Base-by-base conservation (phyloP, 345 rosid species). In the Kernera saxatilis region DNA sequence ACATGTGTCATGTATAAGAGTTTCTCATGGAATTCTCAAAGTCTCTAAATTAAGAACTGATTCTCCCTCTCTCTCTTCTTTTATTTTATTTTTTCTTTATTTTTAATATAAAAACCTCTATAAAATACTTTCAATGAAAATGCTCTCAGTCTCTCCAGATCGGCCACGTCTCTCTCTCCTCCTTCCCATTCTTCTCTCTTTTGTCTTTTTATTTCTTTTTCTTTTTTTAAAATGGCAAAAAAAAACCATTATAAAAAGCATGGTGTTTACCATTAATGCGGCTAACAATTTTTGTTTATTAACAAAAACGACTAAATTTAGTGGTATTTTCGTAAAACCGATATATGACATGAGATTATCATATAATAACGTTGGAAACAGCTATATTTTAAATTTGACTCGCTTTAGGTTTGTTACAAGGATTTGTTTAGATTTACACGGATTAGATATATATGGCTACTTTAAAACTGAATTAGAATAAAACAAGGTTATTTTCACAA, bases 141-240 rank as follows among this genome's bases (percentile, higher is more conserved):
- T n/a, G n/a, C n/a, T n/a, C n/a, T n/a, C n/a, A 72, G 65, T 72
- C 71, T 64, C 77, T 72, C 45, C 69, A 63, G 70, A 72, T 72
- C 55, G 45, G n/a, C 70, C 63, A 62, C 76, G 76, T 72, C 70
- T 46, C 55, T 46, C 55, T 56, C 14, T 69, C 26, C 66, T 12
- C 27, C 48, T 15, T 15, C 66, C 71, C 77, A 55, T 73, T 44
- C 57, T 55, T 33, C 37, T 71, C 43, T 61, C 45, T 50, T 68
- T 22, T 56, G 56, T 55, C 55, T 69, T 49, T n/a, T 35, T 37
- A 21, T 22, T 7, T 30, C 0, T 14, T 18, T 9, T 10, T 21
- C 2, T 1, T 9, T 15, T 5, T 2, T n/a, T 25, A 11, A 11
- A 57, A 36, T 21, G 3, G 8, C 3, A 15, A 48, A 19, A 3